Conservation (phyloP, 2,329 filamentous ascomycete species). For the Colletotrichum orbiculare region DNA sequence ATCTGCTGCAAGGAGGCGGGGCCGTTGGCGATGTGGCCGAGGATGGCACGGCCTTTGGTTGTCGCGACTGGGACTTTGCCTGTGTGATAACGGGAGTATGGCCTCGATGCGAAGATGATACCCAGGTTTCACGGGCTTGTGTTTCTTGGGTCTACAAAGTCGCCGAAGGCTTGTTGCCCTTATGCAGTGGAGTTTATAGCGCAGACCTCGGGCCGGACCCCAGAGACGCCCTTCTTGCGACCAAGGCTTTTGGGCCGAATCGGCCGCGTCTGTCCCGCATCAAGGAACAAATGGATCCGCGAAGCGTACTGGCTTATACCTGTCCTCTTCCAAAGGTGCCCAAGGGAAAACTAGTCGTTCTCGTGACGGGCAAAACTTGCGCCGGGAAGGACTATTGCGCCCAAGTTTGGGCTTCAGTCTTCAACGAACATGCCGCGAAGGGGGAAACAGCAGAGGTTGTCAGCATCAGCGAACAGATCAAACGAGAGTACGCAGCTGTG, state of each 20-base stretch:
- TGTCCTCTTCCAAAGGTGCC: conserved; percentile 61
- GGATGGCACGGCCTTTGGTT: conserved; percentile 68
- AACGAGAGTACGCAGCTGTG: conserved; percentile 64
- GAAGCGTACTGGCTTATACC: conserved; percentile 62
- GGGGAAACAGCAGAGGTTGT: conserved; percentile 51
- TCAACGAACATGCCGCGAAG: conserved; percentile 43
- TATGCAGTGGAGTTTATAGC: conserved; percentile 64
- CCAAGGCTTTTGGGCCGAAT: conserved; percentile 68
- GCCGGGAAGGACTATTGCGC: conserved; percentile 73
- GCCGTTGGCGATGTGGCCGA: conserved; percentile 56
- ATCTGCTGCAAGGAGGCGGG: conserved; percentile 70
- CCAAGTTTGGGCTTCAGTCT: conserved; percentile 57
- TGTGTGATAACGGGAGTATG: conserved; percentile 73
- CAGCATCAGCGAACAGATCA: conserved; percentile 69
- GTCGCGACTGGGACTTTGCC: conserved; percentile 72
- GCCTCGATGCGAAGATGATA: conserved; percentile 63
- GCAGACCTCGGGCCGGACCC: conserved; percentile 73
- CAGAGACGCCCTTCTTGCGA: conserved; percentile 62
- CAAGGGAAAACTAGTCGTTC: conserved; percentile 60
- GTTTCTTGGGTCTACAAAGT: conserved; percentile 68
- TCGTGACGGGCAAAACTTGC: conserved; percentile 66
- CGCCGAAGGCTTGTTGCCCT: conserved; percentile 57
- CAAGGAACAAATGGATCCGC: conserved; percentile 61
- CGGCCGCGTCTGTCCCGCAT: conserved; percentile 58
- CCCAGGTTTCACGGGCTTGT: conserved; percentile 48